Conservation (phyloP, 1,284 basidiomycete genomes). For the Quambalaria eucalypti region DNA sequence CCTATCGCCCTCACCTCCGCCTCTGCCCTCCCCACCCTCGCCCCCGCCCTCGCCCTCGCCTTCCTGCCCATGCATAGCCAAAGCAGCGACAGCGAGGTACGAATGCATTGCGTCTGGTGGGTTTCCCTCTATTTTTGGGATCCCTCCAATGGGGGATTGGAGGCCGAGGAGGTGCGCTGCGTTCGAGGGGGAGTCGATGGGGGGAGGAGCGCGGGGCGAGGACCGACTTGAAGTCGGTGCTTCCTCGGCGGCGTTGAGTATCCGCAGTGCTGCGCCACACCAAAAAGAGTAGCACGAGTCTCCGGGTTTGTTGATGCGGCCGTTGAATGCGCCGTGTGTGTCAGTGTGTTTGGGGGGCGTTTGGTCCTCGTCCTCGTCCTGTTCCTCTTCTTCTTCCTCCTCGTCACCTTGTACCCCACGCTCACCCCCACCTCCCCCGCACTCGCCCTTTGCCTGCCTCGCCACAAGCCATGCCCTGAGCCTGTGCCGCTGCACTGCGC, state of each 20-base stretch:
- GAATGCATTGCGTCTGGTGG: constrained; percentile 40
- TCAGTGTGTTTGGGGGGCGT: neutral
- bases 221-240: too few species aligned
- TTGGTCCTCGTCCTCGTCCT: constrained; percentile 3
- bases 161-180: constrained; percentile 26
- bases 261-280: constrained; percentile 32
- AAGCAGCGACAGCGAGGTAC: constrained; percentile 33
- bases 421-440: too few species aligned
- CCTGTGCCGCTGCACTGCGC: neutral
- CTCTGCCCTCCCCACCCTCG: neutral
- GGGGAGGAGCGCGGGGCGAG: neutral
- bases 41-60: neutral
- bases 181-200: constrained; percentile 21
- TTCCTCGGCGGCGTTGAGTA: constrained; percentile 1
- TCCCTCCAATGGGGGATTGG: constrained; percentile 33
- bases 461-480: neutral
- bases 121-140: constrained; percentile 33
- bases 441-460: neutral
- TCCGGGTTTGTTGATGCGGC: constrained; percentile 20
- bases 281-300: constrained; percentile 45
- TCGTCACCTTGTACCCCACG: constrained; percentile 16
- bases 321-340: constrained; percentile 19
- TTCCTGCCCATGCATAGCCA: constrained; percentile 23
- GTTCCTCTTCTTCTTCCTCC: constrained; percentile 7
- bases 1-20: neutral